phyloP scores from a whole-genome alignment of 192 early-diverging fungal genomes.

The Coemansia sp. region DNA sequence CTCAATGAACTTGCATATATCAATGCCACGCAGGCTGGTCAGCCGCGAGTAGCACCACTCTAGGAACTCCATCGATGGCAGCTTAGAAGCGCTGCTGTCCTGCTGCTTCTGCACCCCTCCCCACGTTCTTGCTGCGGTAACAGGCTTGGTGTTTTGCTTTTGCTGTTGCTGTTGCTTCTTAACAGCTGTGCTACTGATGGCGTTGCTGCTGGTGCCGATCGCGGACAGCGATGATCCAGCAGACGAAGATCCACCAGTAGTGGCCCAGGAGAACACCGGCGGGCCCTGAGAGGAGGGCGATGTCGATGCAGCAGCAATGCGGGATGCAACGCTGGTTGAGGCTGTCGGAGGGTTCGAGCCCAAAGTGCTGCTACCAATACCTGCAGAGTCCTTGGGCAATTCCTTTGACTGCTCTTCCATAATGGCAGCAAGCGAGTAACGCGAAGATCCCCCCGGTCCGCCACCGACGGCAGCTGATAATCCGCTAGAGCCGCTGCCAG shows the following conservation, averaged over 20 bases:
- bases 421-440: conserved; percentile 40
- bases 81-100: background rate
- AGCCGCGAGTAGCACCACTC: conserved; percentile 70
- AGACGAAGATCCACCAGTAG: background rate
- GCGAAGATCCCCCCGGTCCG: background rate
- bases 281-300: background rate
- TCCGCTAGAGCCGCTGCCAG: background rate
- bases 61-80: conserved; percentile 66
- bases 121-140: conserved; percentile 13
- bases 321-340: background rate
- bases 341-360: conserved; percentile 1
- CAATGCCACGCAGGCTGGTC: conserved; percentile 60
- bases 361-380: background rate
- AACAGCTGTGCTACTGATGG: background rate
- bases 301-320: background rate
- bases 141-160: conserved; percentile 2
- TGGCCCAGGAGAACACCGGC: conserved; percentile 16
- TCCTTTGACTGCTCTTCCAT: conserved; percentile 52
- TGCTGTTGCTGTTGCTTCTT: conserved; percentile 11
- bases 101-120: conserved; percentile 12
- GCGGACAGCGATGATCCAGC: background rate
- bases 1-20: conserved; percentile 70
- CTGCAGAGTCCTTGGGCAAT: background rate
- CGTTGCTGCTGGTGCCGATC: background rate
- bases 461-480: conserved; percentile 5